Evolutionary conservation across 2,329 filamentous ascomycete genomes (phyloP).

Genomic region (Monascus ruber): DNA sequence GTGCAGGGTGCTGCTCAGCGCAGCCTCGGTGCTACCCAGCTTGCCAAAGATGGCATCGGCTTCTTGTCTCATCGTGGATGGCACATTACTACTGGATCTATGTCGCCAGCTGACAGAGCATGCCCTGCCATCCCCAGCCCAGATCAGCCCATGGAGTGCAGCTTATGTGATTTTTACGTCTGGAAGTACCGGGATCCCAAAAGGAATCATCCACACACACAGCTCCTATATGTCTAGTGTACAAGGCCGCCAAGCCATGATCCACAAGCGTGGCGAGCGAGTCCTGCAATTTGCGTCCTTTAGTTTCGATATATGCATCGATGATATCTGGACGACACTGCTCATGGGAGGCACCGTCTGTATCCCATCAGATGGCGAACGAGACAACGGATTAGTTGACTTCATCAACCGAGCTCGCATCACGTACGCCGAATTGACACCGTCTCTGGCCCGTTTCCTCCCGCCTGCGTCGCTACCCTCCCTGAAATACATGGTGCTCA

Average conservation of each 20-base stretch:
- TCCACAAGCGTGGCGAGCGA: conserved; percentile 7
- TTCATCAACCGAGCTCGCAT: no score
- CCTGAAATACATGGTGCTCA: no score
- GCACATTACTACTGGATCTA: no score
- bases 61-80: no score
- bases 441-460: no score
- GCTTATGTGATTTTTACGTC: conserved; percentile 30
- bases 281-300: conserved; percentile 29
- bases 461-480: no score
- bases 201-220: conserved; percentile 48
- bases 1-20: not conserved
- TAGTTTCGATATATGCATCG: conserved; percentile 30
- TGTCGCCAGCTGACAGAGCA: no score
- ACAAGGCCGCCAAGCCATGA: no score
- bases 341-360: conserved; percentile 30
- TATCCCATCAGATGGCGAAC: conserved; percentile 28
- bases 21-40: no score
- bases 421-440: no score
- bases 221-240: conserved; percentile 40
- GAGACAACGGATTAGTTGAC: conserved; percentile 21
- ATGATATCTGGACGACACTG: conserved; percentile 18
- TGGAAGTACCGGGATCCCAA: conserved; percentile 38
- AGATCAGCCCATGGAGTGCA: not conserved
- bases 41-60: no score
- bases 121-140: not conserved